Conservation (phyloP, 2,329 filamentous ascomycete genomes). For the Fusarium circinatum region DNA sequence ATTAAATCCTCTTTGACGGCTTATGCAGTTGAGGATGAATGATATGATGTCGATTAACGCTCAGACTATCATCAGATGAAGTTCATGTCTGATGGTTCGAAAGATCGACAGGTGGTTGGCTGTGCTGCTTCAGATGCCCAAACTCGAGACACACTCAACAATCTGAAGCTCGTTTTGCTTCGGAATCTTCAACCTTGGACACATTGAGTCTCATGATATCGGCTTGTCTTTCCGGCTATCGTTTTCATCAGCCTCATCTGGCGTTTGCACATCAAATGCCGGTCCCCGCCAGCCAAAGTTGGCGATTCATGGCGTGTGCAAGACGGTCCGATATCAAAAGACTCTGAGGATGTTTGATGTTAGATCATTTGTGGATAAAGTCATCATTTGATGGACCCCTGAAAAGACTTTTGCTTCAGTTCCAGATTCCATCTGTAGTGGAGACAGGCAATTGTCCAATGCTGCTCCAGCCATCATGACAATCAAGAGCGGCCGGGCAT, state of each 20-base stretch:
- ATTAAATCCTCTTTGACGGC: background rate
- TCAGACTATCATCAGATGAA: background rate
- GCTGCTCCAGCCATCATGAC: background rate
- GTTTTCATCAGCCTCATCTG: slow-evolving; percentile 5
- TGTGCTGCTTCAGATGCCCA: slow-evolving; percentile 5
- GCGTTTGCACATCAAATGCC: slow-evolving; percentile 14
- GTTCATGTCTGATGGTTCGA: background rate
- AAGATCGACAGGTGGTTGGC: slow-evolving; percentile 18
- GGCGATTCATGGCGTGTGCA: slow-evolving; percentile 9
- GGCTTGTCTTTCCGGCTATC: background rate
- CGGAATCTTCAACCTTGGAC: background rate
- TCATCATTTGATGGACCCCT: slow-evolving; percentile 11
- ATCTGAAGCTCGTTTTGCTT: slow-evolving; percentile 25
- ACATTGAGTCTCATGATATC: background rate
- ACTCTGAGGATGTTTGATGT: slow-evolving; percentile 18
- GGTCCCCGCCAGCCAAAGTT: slow-evolving; percentile 14
- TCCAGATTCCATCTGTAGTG: slow-evolving; percentile 8
- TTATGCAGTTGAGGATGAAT: slow-evolving; percentile 7
- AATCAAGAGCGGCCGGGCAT: background rate
- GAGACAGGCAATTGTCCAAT: background rate
- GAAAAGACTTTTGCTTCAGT: slow-evolving; percentile 12
- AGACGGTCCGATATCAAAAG: slow-evolving; percentile 36
- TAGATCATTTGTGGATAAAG: slow-evolving; percentile 22
- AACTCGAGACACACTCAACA: background rate
- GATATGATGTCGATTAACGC: background rate